Conservation (phyloP, 352 stramenopile genomes). For the Peronospora belbahrii region DNA sequence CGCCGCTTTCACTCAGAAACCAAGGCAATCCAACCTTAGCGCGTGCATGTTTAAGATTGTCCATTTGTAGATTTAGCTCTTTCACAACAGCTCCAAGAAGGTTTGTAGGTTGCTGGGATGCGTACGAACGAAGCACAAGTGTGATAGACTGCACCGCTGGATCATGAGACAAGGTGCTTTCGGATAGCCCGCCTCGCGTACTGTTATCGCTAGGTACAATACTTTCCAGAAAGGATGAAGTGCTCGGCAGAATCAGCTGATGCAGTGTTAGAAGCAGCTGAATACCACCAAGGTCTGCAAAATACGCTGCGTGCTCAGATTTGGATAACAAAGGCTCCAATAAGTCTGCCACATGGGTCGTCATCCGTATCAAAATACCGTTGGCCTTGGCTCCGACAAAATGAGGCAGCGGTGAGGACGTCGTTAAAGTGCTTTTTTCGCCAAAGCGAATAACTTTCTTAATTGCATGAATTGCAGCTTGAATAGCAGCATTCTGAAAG, state of each 20-base stretch:
- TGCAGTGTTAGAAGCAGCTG: slow-evolving; percentile 86
- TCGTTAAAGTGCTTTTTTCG: slow-evolving; percentile 38
- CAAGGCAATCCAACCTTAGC: slow-evolving; percentile 35
- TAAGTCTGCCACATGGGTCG: slow-evolving; percentile 85
- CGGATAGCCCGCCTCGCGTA: slow-evolving; percentile 1
- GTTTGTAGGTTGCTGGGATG: slow-evolving; percentile 78
- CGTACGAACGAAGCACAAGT: slow-evolving; percentile 83
- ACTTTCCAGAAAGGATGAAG: slow-evolving; percentile 70
- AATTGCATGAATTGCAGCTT: slow-evolving; percentile 84
- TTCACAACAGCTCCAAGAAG: slow-evolving; percentile 63
- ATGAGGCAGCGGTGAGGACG: slow-evolving; percentile 2
- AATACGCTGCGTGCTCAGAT: slow-evolving; percentile 88
- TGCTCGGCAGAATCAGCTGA: slow-evolving; percentile 77
- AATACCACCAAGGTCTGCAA: slow-evolving; percentile 88
- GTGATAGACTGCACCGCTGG: slow-evolving; percentile 85
- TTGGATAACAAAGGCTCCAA: slow-evolving; percentile 93
- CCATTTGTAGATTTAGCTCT: slow-evolving; percentile 50
- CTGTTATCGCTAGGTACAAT: slow-evolving; percentile 21
- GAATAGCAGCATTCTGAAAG: slow-evolving; percentile 81
- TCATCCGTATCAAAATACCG: slow-evolving; percentile 50
- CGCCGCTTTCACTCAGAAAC: slow-evolving; percentile 37
- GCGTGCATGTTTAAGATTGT: slow-evolving; percentile 32
- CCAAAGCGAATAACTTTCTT: slow-evolving; percentile 85
- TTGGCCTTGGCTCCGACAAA: slow-evolving; percentile 22
- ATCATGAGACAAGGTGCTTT: slow-evolving; percentile 62